Evolutionary conservation across 441 rosid species (phyloP), one percentile per base, ranked within the genome.

Genomic region (Sinapis alba): DNA sequence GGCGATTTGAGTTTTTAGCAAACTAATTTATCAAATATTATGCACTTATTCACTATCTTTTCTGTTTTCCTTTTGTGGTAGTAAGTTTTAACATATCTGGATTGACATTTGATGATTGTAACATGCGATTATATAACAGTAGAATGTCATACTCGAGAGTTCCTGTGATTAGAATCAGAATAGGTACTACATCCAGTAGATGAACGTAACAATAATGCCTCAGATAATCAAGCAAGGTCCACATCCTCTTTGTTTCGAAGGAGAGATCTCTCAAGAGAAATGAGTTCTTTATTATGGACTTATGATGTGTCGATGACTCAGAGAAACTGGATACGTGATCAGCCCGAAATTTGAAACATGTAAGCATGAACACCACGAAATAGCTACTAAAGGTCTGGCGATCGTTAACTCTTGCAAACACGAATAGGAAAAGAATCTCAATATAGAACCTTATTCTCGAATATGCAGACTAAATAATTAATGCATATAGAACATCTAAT

Each of bases 101-200:
- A 74, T 23, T 59, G 27, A 59, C 28, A 32, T 59, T 59, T 59
- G 20, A n/a, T 65, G 66, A 27, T 7, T 58, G 66, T 74, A 45
- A 12, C 43, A 57, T 74, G 56, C 66, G 3, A 50, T 6, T 24
- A 24, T 9, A 8, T 19, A 19, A 12, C 13, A 45, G 58, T 78
- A 94, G 89, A 83, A 96, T 86, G 80, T 96, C 98, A 79, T 92
- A 96, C 78, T 90, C 99, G 32, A 96, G 98, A 61, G 98, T 96
- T 71, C 99, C 97, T 65, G 97, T 96, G 62, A 94, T 90, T 87
- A 96, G 85, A 84, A 96, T 83, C 86, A 89, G 84, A 81, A 87
- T 87, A 69, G 90, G 98, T 74, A 94, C 98, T 72, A 90, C 90
- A 86, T 96, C 98, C 85, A 94, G 78, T 28, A 92, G 86, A 88